Evolutionary conservation across 805 yeast species (phyloP), one percentile per base, ranked within the genome.

Genomic region (Phaffomyces opuntiae): DNA sequence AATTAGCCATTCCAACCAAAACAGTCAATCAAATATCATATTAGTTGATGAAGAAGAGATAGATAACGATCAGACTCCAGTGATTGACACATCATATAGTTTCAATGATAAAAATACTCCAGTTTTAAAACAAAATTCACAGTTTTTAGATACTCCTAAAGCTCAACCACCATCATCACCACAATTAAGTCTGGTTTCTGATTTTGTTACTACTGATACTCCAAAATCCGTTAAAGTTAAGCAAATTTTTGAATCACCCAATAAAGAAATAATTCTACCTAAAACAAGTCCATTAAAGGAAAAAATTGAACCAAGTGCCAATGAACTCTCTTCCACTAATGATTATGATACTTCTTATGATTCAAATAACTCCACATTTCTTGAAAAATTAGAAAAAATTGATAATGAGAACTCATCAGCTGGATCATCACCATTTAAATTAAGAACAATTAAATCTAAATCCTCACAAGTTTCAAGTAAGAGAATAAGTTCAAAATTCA

Each of bases 281-380:
- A 33, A 33, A 9, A 8, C 13, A 8, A 29, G 13, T 29, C 31
- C 31, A 3, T 29, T 29, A 11, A 29, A 29, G 31, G 13, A 5
- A 11, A 13, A 29, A 13, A 26, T 12, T 7, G 17, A 14, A 29
- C 17, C 42, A 24, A 29, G 24, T 35, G 39, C 40, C n/a, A 7
- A 27, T 17, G 19, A 37, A 17, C 24, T 19, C 17, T 11, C 31
- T 11, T 11, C 9, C 31, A 38, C 7, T 13, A 32, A 26, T 7
- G 43, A 27, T 27, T 19, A 39, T 16, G 48, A 51, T n/a, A 37
- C 35, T 27, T 50, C 57, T 3, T 45, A 45, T 40, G 36, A 34
- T 16, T 46, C 53, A 7, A 52, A 50, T 9, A 27, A 57, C 34
- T 45, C 52, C 4, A 51, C 42, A 8, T 41, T 42, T 17, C 39